Percentiles rank a stretch among this genome's conserved stretches.
These are phyloP conservation scores for Trametes maxima DNA, from an alignment of 768 basidiomycete genomes.

Conservation along the genomic window DNA sequence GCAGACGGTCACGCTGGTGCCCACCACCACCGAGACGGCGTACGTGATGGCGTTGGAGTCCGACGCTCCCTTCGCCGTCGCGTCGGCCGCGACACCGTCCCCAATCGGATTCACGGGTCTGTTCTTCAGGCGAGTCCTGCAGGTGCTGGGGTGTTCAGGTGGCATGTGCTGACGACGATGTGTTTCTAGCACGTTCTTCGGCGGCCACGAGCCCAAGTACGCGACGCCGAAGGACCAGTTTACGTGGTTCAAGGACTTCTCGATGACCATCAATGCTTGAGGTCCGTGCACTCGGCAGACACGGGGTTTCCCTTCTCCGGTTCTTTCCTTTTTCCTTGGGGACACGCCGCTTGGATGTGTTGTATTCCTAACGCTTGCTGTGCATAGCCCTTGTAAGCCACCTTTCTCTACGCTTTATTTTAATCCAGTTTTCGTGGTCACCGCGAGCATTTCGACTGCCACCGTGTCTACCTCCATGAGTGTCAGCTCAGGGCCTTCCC, in stretches of 20 bases:
- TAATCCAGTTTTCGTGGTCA: not conserved
- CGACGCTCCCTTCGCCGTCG: slow-evolving; percentile 5
- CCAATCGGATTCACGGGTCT: slow-evolving; percentile 48
- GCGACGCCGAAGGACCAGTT: slow-evolving; percentile 77
- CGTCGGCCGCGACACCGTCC: not conserved
- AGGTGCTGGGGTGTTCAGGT: not conserved
- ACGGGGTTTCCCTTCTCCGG: not conserved
- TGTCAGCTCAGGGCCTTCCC: too few relatives aligned
- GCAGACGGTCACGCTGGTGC: slow-evolving; percentile 10
- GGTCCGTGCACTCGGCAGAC: too few relatives aligned
- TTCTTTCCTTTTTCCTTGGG: not conserved
- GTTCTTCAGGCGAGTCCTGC: slow-evolving; percentile 67
- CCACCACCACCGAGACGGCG: slow-evolving; percentile 13
- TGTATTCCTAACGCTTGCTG: not conserved
- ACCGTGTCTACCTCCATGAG: too few relatives aligned
- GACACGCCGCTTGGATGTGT: not conserved
- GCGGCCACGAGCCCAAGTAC: slow-evolving; percentile 66
- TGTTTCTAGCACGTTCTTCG: slow-evolving; percentile 67
- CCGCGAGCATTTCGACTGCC: not conserved
- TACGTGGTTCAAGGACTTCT: slow-evolving; percentile 75
- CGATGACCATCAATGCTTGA: slow-evolving; percentile 39
- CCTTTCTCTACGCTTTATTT: not conserved
- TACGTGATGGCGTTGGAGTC: slow-evolving; percentile 15
- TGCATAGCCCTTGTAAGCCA: not conserved
- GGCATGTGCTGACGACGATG: not conserved